These are phyloP conservation scores for Kazachstania kunashirensis DNA, from an alignment of 805 yeast genomes.

Conservation along the genomic window DNA sequence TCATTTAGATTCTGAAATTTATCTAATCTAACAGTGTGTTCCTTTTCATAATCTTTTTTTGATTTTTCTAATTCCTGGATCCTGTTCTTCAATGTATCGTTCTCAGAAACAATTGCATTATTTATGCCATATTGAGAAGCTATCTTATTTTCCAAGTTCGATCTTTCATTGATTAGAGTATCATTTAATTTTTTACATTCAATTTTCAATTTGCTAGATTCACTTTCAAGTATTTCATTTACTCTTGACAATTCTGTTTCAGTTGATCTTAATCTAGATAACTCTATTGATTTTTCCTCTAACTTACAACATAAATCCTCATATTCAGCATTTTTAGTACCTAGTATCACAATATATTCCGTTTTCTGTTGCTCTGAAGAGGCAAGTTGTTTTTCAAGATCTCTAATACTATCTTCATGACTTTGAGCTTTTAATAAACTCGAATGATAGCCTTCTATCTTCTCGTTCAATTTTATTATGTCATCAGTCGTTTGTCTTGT, in stretches of 20 bases:
- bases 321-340: conserved; percentile 22
- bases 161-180: conserved; percentile 12
- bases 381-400: conserved; percentile 14
- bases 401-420: conserved; percentile 13
- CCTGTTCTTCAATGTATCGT: conserved; percentile 18
- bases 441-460: conserved; percentile 6
- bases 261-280: conserved; percentile 5
- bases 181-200: conserved; percentile 12
- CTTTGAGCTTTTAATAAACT: conserved; percentile 9
- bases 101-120: conserved; percentile 25
- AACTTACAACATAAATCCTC: conserved; percentile 11
- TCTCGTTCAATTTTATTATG: neutral
- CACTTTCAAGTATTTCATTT: conserved; percentile 4
- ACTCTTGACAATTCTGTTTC: conserved; percentile 10
- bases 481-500: neutral
- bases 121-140: conserved; percentile 30
- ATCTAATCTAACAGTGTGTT: conserved; percentile 10
- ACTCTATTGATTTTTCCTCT: conserved; percentile 8
- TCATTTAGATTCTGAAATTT: conserved; percentile 18
- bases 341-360: conserved; percentile 16
- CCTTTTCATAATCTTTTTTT: conserved; percentile 13
- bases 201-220: conserved; percentile 6
- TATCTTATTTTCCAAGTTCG: conserved; percentile 30
- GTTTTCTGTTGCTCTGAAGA: conserved; percentile 18
- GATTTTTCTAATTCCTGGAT: conserved; percentile 13